phyloP scores from a whole-genome alignment of 75 land plant genomes.

The Selaginella tamariscina region DNA sequence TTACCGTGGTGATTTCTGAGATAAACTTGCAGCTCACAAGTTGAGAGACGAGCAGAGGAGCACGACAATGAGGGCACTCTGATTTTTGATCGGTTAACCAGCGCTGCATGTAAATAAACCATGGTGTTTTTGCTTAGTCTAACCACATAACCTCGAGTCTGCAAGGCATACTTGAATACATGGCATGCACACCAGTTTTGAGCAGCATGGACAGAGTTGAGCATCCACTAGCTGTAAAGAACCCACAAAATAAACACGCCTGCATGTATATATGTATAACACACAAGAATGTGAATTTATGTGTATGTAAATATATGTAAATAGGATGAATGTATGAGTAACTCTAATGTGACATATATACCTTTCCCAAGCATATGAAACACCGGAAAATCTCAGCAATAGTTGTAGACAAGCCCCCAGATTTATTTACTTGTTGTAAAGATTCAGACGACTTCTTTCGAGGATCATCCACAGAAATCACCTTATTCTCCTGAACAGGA shows the following conservation, averaged over 20 bases:
- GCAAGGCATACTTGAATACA: constrained; percentile 22
- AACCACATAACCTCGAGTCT: not conserved
- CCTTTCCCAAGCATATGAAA: constrained; percentile 26
- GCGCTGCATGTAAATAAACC: constrained; percentile 20
- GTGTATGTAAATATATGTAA: too few species aligned
- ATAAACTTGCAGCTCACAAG: constrained; percentile 31
- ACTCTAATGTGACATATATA: too few species aligned
- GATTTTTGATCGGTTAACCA: constrained; percentile 30
- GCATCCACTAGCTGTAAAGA: constrained; percentile 26
- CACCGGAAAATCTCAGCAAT: constrained; percentile 26
- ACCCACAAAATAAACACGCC: not conserved
- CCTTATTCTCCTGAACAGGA: too few species aligned
- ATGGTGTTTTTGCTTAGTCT: too few species aligned
- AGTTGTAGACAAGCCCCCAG: constrained; percentile 10
- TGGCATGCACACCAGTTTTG: constrained; percentile 24
- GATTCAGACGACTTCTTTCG: too few species aligned
- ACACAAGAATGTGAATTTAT: not conserved
- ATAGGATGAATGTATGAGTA: too few species aligned
- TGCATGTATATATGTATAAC: not conserved
- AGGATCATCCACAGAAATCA: too few species aligned
- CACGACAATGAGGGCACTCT: constrained; percentile 29
- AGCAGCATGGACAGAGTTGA: constrained; percentile 32
- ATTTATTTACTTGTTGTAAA: not conserved
- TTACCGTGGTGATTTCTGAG: constrained; percentile 26
- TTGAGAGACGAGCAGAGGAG: constrained; percentile 26